These are phyloP conservation scores for Oryza glaberrima DNA, from an alignment of 176 grass and related monocot genomes.

Conservation along the genomic window DNA sequence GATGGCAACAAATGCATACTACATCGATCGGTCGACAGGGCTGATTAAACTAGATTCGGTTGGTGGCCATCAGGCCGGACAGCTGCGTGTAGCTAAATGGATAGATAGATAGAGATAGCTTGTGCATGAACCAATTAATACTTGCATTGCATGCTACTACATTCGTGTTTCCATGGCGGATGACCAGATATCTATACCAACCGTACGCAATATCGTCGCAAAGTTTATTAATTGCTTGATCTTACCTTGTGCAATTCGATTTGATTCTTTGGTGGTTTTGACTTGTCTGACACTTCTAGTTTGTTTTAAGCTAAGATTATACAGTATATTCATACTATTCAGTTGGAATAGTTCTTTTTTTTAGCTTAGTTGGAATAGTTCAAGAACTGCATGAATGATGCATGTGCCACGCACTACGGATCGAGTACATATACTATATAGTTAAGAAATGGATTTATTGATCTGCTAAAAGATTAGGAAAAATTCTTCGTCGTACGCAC, in stretches of 20 bases:
- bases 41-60: slow-evolving; percentile 32
- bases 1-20: not conserved
- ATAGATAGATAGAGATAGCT: slow-evolving; percentile 1
- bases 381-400: not conserved
- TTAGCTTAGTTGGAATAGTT: not conserved
- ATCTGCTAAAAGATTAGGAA: not conserved
- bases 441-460: not conserved
- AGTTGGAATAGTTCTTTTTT: not conserved
- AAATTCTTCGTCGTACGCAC: no score
- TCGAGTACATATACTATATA: not conserved
- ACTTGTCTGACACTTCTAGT: slow-evolving; percentile 29
- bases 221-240: not conserved
- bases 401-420: not conserved
- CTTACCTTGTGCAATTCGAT: not conserved
- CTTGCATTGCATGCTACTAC: slow-evolving; percentile 67
- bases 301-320: not conserved
- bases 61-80: slow-evolving; percentile 33
- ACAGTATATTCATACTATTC: not conserved
- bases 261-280: slow-evolving; percentile 1
- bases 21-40: slow-evolving; percentile 10
- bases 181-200: slow-evolving; percentile 11
- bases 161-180: slow-evolving; percentile 4
- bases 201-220: slow-evolving; percentile 19
- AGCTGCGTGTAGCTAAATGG: not conserved
- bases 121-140: slow-evolving; percentile 32